Percentiles rank a stretch among this genome's conserved stretches.
phyloP scores from a whole-genome alignment of 805 yeast species.

The Candida quercuum region DNA sequence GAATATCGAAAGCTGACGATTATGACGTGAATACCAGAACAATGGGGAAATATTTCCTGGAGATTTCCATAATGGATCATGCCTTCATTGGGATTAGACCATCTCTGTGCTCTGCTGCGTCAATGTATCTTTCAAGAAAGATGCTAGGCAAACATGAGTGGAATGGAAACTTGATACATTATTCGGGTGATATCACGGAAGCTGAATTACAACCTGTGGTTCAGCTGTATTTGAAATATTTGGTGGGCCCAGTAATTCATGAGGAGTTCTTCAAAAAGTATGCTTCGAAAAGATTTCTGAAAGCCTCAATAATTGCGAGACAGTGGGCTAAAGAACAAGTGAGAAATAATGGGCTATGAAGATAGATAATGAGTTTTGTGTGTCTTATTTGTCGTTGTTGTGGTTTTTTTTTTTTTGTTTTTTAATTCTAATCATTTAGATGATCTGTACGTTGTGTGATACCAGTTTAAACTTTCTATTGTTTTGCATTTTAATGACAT shows the following conservation, averaged over 20 bases:
- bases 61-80: slow-evolving; percentile 74
- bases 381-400: background rate
- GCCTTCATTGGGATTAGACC: slow-evolving; percentile 75
- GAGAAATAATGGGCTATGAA: slow-evolving; percentile 4
- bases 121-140: slow-evolving; percentile 80
- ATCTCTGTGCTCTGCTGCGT: slow-evolving; percentile 80
- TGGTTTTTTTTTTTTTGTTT: background rate
- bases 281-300: slow-evolving; percentile 83
- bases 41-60: slow-evolving; percentile 80
- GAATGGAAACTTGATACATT: slow-evolving; percentile 84
- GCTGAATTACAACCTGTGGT: slow-evolving; percentile 68
- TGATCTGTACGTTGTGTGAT: too few species aligned
- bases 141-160: slow-evolving; percentile 70
- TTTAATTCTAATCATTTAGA: too few species aligned
- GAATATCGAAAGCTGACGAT: slow-evolving; percentile 91
- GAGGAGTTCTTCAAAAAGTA: slow-evolving; percentile 93
- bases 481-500: too few species aligned
- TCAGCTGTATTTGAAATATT: slow-evolving; percentile 68
- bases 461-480: too few species aligned
- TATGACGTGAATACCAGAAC: slow-evolving; percentile 89
- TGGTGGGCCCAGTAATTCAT: slow-evolving; percentile 76
- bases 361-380: background rate
- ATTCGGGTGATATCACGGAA: slow-evolving; percentile 84
- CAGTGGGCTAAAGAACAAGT: slow-evolving; percentile 68
- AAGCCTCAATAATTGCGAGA: slow-evolving; percentile 73